Conservation (phyloP, 2,329 filamentous ascomycete species). For the Elsinoe fawcettii region DNA sequence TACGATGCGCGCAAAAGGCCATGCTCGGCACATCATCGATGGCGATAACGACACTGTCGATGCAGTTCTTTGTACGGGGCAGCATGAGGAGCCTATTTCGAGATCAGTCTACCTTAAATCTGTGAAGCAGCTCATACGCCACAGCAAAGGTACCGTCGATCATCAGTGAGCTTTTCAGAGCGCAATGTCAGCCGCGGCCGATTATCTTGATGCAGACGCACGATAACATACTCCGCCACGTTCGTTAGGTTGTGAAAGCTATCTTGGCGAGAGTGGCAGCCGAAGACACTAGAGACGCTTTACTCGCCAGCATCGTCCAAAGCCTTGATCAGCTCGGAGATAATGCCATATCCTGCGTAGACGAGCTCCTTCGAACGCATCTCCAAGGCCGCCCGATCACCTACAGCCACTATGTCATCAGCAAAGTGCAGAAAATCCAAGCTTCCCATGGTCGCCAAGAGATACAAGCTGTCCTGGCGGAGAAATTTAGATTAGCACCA, state of each 20-base stretch:
- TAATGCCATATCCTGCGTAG: slow-evolving; percentile 15
- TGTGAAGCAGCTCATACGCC: slow-evolving; percentile 26
- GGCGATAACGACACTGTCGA: not conserved
- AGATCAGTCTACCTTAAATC: slow-evolving; percentile 22
- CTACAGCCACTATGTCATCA: slow-evolving; percentile 33
- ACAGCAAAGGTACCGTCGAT: slow-evolving; percentile 38
- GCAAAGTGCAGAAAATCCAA: slow-evolving; percentile 29
- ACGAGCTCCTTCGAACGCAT: slow-evolving; percentile 19
- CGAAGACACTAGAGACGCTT: slow-evolving; percentile 14
- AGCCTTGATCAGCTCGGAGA: slow-evolving; percentile 14
- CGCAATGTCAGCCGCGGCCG: slow-evolving; percentile 51
- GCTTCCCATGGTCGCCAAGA: slow-evolving; percentile 17
- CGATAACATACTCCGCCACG: slow-evolving; percentile 24
- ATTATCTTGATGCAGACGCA: slow-evolving; percentile 26
- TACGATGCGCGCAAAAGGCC: slow-evolving; percentile 35
- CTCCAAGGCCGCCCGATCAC: slow-evolving; percentile 26
- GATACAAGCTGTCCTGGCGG: slow-evolving; percentile 19
- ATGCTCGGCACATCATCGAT: slow-evolving; percentile 30
- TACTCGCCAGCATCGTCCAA: slow-evolving; percentile 14
- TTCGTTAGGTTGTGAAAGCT: slow-evolving; percentile 18
- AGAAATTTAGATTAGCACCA: slow-evolving; percentile 16
- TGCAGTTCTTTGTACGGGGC: no score
- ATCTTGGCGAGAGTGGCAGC: slow-evolving; percentile 14
- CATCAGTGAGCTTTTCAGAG: slow-evolving; percentile 37
- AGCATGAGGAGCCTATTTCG: slow-evolving; percentile 16